Evolutionary conservation across 1,284 basidiomycete genomes (phyloP).

Genomic region (Moniliophthora roreri): DNA sequence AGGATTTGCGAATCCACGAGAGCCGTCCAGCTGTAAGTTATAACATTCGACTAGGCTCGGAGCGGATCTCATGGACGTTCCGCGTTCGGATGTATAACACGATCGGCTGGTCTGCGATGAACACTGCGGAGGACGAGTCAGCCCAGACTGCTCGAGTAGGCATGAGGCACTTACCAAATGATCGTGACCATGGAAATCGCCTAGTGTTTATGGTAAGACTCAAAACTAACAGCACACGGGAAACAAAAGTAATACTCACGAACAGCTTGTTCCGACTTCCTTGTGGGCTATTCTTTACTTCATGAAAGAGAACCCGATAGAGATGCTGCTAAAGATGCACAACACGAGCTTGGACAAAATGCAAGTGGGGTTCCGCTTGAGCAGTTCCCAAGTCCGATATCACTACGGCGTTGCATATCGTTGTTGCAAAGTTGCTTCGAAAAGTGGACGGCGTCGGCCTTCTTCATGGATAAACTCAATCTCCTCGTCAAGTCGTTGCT

Average conservation of each 20-base stretch:
- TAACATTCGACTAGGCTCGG: slow-evolving; percentile 75
- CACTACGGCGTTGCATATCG: slow-evolving; percentile 51
- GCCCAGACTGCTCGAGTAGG: background rate
- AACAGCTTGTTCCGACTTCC: slow-evolving; percentile 87
- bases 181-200: slow-evolving; percentile 49
- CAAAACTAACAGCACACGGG: background rate
- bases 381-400: slow-evolving; percentile 46
- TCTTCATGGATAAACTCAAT: slow-evolving; percentile 38
- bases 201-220: slow-evolving; percentile 14
- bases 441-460: slow-evolving; percentile 32
- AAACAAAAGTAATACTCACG: slow-evolving; percentile 23
- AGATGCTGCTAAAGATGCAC: slow-evolving; percentile 55
- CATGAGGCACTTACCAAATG: slow-evolving; percentile 25
- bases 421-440: slow-evolving; percentile 29
- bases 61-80: slow-evolving; percentile 70
- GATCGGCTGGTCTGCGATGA: slow-evolving; percentile 46
- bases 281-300: slow-evolving; percentile 61
- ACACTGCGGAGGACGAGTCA: slow-evolving; percentile 22
- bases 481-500: slow-evolving; percentile 29
- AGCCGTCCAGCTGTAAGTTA: slow-evolving; percentile 85
- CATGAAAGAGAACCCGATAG: slow-evolving; percentile 71
- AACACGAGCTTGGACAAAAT: slow-evolving; percentile 72
- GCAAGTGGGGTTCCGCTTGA: slow-evolving; percentile 62
- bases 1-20: slow-evolving; percentile 64
- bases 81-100: slow-evolving; percentile 46